Evolutionary conservation across 2,329 filamentous ascomycete genomes (phyloP).

Genomic region (Mycosphaerella arachidis): DNA sequence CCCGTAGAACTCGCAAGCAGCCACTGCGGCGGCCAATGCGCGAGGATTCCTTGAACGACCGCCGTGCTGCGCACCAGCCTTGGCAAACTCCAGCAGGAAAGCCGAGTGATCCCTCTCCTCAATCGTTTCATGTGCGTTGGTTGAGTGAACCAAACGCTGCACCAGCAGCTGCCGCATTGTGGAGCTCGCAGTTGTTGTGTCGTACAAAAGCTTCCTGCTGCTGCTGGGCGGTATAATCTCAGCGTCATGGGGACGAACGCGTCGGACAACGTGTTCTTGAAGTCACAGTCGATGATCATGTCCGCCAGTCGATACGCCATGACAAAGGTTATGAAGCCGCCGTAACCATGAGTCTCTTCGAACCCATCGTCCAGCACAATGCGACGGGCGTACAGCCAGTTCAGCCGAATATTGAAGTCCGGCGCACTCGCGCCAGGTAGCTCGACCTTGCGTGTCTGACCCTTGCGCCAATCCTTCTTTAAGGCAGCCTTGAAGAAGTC

Average conservation of each 20-base stretch:
- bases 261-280: constrained; percentile 13
- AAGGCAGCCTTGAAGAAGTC: constrained; percentile 13
- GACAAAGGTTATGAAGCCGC: neutral
- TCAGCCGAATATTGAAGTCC: constrained; percentile 16
- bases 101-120: too few relatives aligned
- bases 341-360: neutral
- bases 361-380: constrained; percentile 1
- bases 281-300: constrained; percentile 6
- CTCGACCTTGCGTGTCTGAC: constrained; percentile 8
- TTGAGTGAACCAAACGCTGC: neutral
- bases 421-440: constrained; percentile 8
- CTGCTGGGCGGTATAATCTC: neutral
- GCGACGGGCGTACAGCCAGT: constrained; percentile 19
- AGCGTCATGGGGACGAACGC: constrained; percentile 17
- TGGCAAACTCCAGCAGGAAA: too few relatives aligned
- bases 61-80: too few relatives aligned
- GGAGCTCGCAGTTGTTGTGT: neutral
- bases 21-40: neutral
- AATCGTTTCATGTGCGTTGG: neutral
- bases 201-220: neutral
- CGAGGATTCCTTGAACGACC: too few relatives aligned
- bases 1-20: neutral
- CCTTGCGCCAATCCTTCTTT: constrained; percentile 11
- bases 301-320: constrained; percentile 7
- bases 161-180: neutral